A percentile compares a stretch with the other conserved stretches of the same genome.
phyloP scores from a whole-genome alignment of 2,329 filamentous ascomycete genomes.

The Rhexocercosporidium sp. region DNA sequence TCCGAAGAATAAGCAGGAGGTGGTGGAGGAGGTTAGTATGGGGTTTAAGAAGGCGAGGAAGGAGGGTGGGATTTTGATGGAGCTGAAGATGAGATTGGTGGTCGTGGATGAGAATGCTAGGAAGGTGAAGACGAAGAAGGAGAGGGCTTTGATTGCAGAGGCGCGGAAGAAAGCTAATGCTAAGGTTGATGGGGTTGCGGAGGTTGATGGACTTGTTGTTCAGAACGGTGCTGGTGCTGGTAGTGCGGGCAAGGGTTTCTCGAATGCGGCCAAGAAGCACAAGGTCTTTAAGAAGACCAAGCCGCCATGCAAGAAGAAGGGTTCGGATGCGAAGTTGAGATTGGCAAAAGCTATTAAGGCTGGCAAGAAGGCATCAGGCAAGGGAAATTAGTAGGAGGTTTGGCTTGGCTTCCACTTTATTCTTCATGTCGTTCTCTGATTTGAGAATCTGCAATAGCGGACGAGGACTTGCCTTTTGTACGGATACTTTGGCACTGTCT shows the following conservation, averaged over 20 bases:
- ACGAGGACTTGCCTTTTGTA: not conserved
- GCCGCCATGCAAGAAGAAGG: not conserved
- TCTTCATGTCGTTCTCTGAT: no score
- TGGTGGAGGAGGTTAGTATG: not conserved
- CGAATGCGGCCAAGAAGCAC: not conserved
- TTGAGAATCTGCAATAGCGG: not conserved
- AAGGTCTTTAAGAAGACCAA: not conserved
- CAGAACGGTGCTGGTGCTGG: not conserved
- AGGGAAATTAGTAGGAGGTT: not conserved
- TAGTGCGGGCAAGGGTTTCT: not conserved
- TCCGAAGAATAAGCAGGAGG: not conserved
- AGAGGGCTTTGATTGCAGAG: not conserved
- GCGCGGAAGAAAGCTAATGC: not conserved
- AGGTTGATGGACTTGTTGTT: not conserved
- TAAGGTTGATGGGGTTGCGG: not conserved
- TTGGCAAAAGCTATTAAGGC: not conserved
- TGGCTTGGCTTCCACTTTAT: not conserved
- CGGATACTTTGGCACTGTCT: not conserved
- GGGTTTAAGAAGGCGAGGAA: not conserved
- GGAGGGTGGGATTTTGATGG: not conserved
- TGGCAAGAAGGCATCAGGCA: not conserved
- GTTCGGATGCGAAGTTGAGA: not conserved
- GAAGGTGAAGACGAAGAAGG: conserved; percentile 1
- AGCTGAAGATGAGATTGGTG: conserved; percentile 2
- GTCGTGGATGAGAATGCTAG: not conserved